Evolutionary conservation across 1,284 basidiomycete genomes (phyloP).

Genomic region (Ganoderma meredithae): DNA sequence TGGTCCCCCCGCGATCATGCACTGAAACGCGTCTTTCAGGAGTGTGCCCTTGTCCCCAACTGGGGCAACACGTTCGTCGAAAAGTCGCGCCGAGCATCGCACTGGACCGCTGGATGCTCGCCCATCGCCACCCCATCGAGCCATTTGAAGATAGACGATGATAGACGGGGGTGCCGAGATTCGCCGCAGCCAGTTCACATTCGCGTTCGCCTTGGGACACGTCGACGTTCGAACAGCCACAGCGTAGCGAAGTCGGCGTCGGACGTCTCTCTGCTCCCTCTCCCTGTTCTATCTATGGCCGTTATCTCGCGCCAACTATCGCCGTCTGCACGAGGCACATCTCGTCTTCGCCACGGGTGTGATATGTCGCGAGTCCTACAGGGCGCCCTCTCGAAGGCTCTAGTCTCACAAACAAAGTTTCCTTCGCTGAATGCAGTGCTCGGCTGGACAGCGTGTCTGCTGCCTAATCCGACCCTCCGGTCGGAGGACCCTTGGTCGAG

Average conservation of each 20-base stretch:
- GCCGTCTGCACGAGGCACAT: background rate
- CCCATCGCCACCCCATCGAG: background rate
- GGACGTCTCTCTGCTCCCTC: background rate
- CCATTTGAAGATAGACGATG: background rate
- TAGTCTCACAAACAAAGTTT: background rate
- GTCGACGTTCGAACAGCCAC: background rate
- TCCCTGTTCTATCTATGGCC: background rate
- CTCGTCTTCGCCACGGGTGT: background rate
- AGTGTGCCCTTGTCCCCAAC: background rate
- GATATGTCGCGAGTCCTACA: background rate
- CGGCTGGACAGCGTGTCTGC: background rate
- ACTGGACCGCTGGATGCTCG: background rate
- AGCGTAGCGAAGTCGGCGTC: background rate
- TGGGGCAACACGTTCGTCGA: background rate
- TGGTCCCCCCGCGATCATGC: background rate
- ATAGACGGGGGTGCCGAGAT: background rate
- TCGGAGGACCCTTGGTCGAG: background rate
- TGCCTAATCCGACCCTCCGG: background rate
- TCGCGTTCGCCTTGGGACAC: no score
- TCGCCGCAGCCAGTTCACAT: background rate
- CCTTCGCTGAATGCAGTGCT: background rate
- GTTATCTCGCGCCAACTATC: background rate
- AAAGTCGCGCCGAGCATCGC: background rate
- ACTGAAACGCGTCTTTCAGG: background rate
- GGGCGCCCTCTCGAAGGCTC: background rate